Base-by-base conservation (phyloP, 805 yeast species). In the Torulaspora delbrueckii region DNA sequence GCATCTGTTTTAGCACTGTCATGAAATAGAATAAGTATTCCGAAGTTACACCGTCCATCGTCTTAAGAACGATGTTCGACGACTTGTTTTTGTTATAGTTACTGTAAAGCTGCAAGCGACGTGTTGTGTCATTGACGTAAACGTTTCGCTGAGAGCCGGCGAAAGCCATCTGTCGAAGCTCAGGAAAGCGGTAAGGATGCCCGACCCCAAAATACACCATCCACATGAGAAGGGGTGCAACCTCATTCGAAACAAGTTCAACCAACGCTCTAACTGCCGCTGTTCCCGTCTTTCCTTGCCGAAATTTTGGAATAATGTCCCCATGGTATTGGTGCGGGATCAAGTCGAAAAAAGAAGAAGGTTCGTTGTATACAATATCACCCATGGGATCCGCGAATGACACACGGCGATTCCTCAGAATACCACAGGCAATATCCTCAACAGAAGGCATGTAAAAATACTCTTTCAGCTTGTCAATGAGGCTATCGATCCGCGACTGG, bases 121-220 rank as follows among this genome's bases (percentile, higher is more conserved):
- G 18, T 6, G 47, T 31, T 3, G 24, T 34, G 3, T 31, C 46
- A 16, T 46, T 33, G n/a, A 46, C 42, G 24, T 42, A 46, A 25
- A 46, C 42, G 42, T 46, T 46, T 2, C 49, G 40, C 19, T 22
- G 35, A 4, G 41, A 34, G n/a, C 46, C 49, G 23, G 42, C 42
- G 38, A 28, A 46, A 4, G 36, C 24, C n/a, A 46, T 5, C 28
- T 10, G 37, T 10, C n/a, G 42, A 16, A 46, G 38, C 27, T 42
- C 49, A 16, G 49, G 42, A 24, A 36, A 46, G 6, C 49, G 49
- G 30, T 36, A 41, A 5, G 46, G 34, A 24, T 16, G 27, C 16
- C 46, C 31, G 31, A 27, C 31, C 3, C 31, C 31, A 10, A 27
- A 27, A 27, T 27, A 27, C 4, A 27, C n/a, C 31, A 27, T 27